These are phyloP conservation scores for Hymenoscyphus salicellus DNA, from an alignment of 2,329 filamentous ascomycete species.

Conservation along the genomic window DNA sequence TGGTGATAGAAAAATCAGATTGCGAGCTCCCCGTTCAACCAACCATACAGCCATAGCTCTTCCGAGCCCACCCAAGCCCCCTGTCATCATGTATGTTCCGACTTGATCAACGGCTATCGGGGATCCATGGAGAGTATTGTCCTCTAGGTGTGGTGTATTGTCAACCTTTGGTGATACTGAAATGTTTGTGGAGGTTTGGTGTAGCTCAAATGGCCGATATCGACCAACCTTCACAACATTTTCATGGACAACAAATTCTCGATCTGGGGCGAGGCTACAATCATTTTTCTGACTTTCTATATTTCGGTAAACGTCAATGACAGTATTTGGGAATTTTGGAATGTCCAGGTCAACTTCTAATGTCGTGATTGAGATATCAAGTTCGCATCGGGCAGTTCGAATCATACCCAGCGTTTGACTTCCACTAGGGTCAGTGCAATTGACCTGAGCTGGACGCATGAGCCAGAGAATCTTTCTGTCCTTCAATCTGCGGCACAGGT, in stretches of 20 bases:
- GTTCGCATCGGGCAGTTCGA: too few species aligned
- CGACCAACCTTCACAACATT: too few species aligned
- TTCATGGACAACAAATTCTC: too few species aligned
- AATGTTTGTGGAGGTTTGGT: neutral
- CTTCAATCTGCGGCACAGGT: conserved; percentile 9
- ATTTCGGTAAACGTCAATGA: too few species aligned
- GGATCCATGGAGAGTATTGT: neutral
- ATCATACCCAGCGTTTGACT: too few species aligned
- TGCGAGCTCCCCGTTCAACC: conserved; percentile 36
- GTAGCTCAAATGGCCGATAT: too few species aligned
- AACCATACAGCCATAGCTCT: conserved; percentile 37
- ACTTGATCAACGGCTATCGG: neutral
- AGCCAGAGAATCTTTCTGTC: conserved; percentile 34
- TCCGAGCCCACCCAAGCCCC: conserved; percentile 42
- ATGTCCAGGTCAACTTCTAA: too few species aligned
- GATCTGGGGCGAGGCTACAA: too few species aligned
- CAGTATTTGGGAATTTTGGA: too few species aligned
- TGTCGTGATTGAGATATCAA: too few species aligned
- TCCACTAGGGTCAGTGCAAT: neutral
- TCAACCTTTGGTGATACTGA: neutral
- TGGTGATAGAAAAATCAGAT: conserved; percentile 39
- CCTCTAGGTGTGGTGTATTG: conserved; percentile 19
- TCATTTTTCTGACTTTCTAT: too few species aligned
- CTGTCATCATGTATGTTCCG: conserved; percentile 37
- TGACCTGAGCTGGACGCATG: conserved; percentile 26